These are phyloP conservation scores for Discostella stelligera DNA, from an alignment of 352 stramenopile species.

Conservation along the genomic window DNA sequence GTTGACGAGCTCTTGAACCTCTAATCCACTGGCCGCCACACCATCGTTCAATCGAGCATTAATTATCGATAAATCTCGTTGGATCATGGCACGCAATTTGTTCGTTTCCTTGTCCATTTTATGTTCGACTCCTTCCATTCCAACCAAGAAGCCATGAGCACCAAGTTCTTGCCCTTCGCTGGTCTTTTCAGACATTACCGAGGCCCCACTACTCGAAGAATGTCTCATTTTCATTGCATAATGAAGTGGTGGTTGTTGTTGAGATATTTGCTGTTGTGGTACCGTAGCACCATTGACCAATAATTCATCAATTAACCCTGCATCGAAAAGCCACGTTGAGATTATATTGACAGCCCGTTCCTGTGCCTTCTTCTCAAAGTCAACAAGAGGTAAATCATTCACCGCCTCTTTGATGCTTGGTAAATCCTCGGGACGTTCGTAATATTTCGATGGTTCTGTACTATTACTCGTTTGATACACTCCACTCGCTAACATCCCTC, in stretches of 20 bases:
- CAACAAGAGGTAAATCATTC: constrained; percentile 59
- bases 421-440: constrained; percentile 71
- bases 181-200: constrained; percentile 32
- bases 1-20: constrained; percentile 83
- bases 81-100: constrained; percentile 63
- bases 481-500: constrained; percentile 6
- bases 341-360: constrained; percentile 77
- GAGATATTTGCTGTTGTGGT: background rate
- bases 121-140: constrained; percentile 36
- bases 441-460: constrained; percentile 32
- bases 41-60: constrained; percentile 82
- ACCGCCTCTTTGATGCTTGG: constrained; percentile 76
- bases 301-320: constrained; percentile 80
- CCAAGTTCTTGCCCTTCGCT: constrained; percentile 72
- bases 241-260: background rate
- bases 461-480: background rate
- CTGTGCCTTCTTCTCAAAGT: constrained; percentile 80
- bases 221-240: constrained; percentile 3
- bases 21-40: constrained; percentile 70
- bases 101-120: constrained; percentile 84
- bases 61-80: constrained; percentile 73
- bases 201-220: background rate
- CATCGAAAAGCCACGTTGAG: constrained; percentile 79
- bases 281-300: constrained; percentile 68
- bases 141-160: constrained; percentile 63